These are phyloP conservation scores for Solioccasus polychromus DNA, from an alignment of 768 basidiomycete genomes.

Conservation along the genomic window DNA sequence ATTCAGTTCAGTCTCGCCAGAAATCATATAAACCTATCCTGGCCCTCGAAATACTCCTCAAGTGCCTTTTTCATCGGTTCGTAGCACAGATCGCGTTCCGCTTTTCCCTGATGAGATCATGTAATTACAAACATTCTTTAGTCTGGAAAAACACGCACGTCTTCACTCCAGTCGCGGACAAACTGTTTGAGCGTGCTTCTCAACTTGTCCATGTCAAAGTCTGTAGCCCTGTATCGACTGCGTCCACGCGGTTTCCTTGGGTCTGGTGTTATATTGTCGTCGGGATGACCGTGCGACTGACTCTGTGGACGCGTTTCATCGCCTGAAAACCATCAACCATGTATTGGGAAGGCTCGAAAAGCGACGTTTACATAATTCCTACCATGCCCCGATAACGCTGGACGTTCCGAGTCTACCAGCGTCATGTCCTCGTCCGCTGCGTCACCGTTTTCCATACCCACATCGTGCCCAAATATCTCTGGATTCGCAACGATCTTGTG, in stretches of 20 bases:
- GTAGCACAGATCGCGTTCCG: slow-evolving; percentile 79
- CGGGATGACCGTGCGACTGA: slow-evolving; percentile 31
- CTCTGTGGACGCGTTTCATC: slow-evolving; percentile 35
- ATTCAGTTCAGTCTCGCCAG: too few relatives aligned
- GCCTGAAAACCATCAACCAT: slow-evolving; percentile 10
- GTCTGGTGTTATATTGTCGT: slow-evolving; percentile 8
- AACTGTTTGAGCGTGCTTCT: slow-evolving; percentile 91
- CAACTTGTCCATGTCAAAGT: slow-evolving; percentile 86
- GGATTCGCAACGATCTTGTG: slow-evolving; percentile 72
- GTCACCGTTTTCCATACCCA: slow-evolving; percentile 13
- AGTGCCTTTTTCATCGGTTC: slow-evolving; percentile 78
- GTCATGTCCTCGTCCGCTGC: slow-evolving; percentile 12
- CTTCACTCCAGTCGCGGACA: slow-evolving; percentile 88
- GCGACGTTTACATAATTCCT: slow-evolving; percentile 19
- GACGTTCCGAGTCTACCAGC: slow-evolving; percentile 16
- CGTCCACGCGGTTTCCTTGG: slow-evolving; percentile 7
- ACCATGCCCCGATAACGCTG: too few relatives aligned
- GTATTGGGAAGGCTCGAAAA: slow-evolving; percentile 12
- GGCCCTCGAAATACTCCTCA: slow-evolving; percentile 51
- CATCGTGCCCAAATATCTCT: slow-evolving; percentile 70
- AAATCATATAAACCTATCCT: slow-evolving; percentile 42
- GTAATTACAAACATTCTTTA: background rate
- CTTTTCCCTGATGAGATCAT: slow-evolving; percentile 50
- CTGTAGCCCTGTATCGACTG: slow-evolving; percentile 49
- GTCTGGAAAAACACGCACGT: slow-evolving; percentile 56